phyloP scores from a whole-genome alignment of 768 basidiomycete genomes.

The Hortiboletus flavorubellus region DNA sequence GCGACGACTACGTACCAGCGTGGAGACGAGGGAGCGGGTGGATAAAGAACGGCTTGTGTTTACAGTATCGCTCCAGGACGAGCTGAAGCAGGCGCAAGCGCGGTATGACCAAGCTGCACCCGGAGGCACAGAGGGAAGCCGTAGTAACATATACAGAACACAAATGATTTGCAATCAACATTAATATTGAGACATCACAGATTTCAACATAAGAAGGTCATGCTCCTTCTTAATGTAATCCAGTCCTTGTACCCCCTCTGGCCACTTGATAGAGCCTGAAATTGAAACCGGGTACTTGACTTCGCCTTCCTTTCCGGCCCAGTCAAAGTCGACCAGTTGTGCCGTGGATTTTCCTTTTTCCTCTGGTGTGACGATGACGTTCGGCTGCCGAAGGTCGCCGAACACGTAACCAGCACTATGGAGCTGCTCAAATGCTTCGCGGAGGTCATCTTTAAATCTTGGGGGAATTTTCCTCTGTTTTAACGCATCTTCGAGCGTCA shows the following conservation, averaged over 20 bases:
- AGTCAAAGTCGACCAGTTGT: conserved; percentile 8
- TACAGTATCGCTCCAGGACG: conserved; percentile 52
- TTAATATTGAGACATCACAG: no score
- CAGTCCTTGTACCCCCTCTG: not conserved
- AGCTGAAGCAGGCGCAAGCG: conserved; percentile 12
- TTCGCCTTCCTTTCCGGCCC: conserved; percentile 1
- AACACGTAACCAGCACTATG: conserved; percentile 35
- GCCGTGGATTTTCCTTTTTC: not conserved
- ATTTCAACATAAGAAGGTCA: conserved; percentile 20
- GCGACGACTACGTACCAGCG: conserved; percentile 46
- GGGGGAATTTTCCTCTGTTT: conserved; percentile 6
- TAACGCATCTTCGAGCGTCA: not conserved
- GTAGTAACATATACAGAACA: no score
- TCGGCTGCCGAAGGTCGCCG: conserved; percentile 36
- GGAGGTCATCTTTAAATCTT: conserved; percentile 20
- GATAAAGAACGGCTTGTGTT: conserved; percentile 51
- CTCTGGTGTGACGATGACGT: conserved; percentile 29
- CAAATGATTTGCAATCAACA: no score
- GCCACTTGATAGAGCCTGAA: not conserved
- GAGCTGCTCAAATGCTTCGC: conserved; percentile 16
- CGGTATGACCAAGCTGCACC: conserved; percentile 45
- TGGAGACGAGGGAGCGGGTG: conserved; percentile 49
- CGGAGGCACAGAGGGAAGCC: no score
- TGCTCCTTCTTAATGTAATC: conserved; percentile 1
- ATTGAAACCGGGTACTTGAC: not conserved